Percentiles rank a stretch among this genome's conserved stretches.
phyloP scores from a whole-genome alignment of 163 green algal genomes.

The Volvox carteri region DNA sequence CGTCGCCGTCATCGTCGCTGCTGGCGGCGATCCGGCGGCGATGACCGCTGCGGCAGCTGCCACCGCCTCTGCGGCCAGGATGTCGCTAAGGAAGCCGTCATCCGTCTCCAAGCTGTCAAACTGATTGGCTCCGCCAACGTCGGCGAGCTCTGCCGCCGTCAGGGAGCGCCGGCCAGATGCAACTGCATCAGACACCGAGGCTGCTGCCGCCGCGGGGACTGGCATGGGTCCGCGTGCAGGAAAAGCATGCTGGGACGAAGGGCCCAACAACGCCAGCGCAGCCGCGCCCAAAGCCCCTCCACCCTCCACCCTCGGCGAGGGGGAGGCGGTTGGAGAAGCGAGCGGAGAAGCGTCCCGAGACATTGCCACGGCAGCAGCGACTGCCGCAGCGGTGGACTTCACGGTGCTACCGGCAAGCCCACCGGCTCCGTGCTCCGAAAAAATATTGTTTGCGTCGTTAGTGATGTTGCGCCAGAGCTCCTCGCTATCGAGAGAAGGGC shows the following conservation, averaged over 20 bases:
- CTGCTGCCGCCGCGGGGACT: background rate
- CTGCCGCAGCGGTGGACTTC: background rate
- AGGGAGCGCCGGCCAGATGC: background rate
- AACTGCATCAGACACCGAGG: no score
- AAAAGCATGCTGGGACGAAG: no score
- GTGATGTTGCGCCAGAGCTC: constrained; percentile 42
- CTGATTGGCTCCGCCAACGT: background rate
- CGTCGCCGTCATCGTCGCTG: background rate
- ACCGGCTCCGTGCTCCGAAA: background rate
- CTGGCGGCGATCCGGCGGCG: background rate
- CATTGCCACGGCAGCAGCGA: background rate
- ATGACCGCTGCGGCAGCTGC: constrained; percentile 6
- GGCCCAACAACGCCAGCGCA: no score
- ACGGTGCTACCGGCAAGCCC: background rate
- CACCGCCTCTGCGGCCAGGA: constrained; percentile 23
- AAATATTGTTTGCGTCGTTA: constrained; percentile 15
- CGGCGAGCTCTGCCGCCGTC: background rate
- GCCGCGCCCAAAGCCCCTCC: no score
- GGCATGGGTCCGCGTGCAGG: background rate
- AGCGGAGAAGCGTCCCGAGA: background rate
- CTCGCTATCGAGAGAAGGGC: constrained; percentile 17
- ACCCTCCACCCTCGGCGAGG: no score
- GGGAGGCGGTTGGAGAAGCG: background rate
- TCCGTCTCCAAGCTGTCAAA: background rate
- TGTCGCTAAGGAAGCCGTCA: background rate